phyloP scores from a whole-genome alignment of 805 yeast genomes.

The Sugiyamaella marilandica region DNA sequence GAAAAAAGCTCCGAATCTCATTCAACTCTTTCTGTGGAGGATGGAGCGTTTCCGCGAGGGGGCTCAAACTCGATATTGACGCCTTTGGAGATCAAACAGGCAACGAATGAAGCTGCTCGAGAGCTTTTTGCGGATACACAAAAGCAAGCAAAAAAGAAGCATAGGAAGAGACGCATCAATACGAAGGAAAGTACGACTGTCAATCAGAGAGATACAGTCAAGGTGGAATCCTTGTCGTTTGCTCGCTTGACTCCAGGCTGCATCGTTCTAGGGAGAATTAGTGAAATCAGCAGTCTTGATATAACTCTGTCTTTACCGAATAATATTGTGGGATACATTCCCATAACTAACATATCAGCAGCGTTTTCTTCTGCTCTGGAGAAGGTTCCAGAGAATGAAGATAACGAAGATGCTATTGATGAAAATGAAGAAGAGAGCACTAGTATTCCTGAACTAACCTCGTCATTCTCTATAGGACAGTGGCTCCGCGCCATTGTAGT shows the following conservation, averaged over 20 bases:
- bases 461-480: constrained; percentile 65
- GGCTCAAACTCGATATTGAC: constrained; percentile 64
- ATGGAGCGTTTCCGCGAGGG: constrained; percentile 87
- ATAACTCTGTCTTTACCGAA: constrained; percentile 72
- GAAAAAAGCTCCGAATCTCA: neutral
- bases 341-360: constrained; percentile 66
- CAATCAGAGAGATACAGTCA: constrained; percentile 33
- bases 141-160: constrained; percentile 19
- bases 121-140: constrained; percentile 52
- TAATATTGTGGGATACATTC: constrained; percentile 71
- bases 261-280: constrained; percentile 69
- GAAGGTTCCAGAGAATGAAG: constrained; percentile 41
- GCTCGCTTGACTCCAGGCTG: constrained; percentile 67
- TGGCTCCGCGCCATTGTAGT: constrained; percentile 82
- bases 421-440: constrained; percentile 34
- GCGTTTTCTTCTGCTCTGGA: constrained; percentile 56
- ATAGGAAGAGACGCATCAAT: constrained; percentile 20
- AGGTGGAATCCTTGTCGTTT: constrained; percentile 59
- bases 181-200: constrained; percentile 25
- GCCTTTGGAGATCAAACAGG: constrained; percentile 87
- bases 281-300: constrained; percentile 55
- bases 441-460: constrained; percentile 47
- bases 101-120: constrained; percentile 84
- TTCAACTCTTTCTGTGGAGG: constrained; percentile 30
- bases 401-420: constrained; percentile 38